Conservation (phyloP, 208 protist species). For the Porcisia hertigi region DNA sequence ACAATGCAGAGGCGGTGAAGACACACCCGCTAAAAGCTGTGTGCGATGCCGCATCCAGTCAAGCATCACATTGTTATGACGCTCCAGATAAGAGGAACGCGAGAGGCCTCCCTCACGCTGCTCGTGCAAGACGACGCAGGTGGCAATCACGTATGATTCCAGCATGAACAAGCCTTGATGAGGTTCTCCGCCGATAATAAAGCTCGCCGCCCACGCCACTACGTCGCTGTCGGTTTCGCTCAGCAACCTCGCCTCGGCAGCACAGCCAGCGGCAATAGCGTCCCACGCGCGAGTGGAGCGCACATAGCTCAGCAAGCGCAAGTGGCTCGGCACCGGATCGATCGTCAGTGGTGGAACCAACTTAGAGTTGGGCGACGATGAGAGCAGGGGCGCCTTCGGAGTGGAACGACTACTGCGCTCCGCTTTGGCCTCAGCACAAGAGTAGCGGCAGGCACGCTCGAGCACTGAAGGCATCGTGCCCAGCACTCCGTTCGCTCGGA, state of each 20-base stretch:
- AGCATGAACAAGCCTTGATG: slow-evolving; percentile 43
- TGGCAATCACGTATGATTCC: slow-evolving; percentile 68
- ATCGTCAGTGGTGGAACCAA: slow-evolving; percentile 5
- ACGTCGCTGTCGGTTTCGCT: slow-evolving; percentile 60
- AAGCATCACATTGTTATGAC: slow-evolving; percentile 25
- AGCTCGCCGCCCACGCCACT: slow-evolving; percentile 48
- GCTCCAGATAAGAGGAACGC: slow-evolving; percentile 9
- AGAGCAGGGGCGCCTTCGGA: neutral
- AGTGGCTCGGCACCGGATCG: slow-evolving; percentile 15
- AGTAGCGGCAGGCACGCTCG: neutral
- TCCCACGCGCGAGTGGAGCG: slow-evolving; percentile 41
- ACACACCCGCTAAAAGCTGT: neutral
- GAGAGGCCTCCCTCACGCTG: neutral
- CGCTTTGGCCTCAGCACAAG: neutral
- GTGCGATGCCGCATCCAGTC: slow-evolving; percentile 31
- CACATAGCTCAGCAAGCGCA: slow-evolving; percentile 22
- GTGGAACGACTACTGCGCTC: neutral
- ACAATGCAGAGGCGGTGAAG: slow-evolving; percentile 2
- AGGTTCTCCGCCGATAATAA: slow-evolving; percentile 50
- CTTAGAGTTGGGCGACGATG: neutral
- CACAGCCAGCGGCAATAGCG: slow-evolving; percentile 46
- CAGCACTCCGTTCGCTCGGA: neutral
- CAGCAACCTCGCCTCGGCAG: slow-evolving; percentile 45
- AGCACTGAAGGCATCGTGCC: slow-evolving; percentile 11
- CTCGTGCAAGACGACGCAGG: slow-evolving; percentile 45